phyloP scores from a whole-genome alignment of 2,329 filamentous ascomycete genomes.

The Aspergillus cejpii region DNA sequence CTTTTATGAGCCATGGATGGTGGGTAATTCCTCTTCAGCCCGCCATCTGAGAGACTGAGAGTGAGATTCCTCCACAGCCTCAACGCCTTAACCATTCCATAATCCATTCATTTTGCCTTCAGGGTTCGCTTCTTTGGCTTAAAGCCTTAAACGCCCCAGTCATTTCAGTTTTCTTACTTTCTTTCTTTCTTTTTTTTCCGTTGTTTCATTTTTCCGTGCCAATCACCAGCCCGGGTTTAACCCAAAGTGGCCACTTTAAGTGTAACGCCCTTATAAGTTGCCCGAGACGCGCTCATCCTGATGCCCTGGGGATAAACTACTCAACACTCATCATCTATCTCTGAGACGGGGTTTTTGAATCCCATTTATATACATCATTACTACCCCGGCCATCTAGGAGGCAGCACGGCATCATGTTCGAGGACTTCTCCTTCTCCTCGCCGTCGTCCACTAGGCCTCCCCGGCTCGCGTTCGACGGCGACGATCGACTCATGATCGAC shows the following conservation, averaged over 20 bases:
- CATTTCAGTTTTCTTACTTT: not conserved
- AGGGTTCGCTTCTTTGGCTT: not conserved
- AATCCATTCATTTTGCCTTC: not conserved
- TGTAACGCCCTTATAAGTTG: not conserved
- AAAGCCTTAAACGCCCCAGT: not conserved
- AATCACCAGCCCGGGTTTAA: conserved; percentile 1
- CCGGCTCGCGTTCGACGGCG: conserved; percentile 26
- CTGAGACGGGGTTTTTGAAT: too few species aligned
- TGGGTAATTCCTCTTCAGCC: not conserved
- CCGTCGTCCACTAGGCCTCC: conserved; percentile 28
- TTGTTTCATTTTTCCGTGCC: conserved; percentile 1
- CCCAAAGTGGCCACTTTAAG: not conserved
- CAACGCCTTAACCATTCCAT: too few species aligned
- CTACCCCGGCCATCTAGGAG: not conserved
- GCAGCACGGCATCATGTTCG: conserved; percentile 31
- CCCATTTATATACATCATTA: too few species aligned
- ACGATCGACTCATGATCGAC: conserved; percentile 33
- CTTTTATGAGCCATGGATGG: not conserved
- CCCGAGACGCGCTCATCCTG: not conserved
- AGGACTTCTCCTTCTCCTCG: conserved; percentile 39
- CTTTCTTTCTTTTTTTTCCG: not conserved
- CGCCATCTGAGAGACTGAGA: not conserved
- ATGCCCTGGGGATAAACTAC: not conserved
- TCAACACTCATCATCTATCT: not conserved
- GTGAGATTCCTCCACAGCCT: not conserved